Evolutionary conservation across 805 yeast genomes (phyloP).

Genomic region (Kodamaea fukazawae): DNA sequence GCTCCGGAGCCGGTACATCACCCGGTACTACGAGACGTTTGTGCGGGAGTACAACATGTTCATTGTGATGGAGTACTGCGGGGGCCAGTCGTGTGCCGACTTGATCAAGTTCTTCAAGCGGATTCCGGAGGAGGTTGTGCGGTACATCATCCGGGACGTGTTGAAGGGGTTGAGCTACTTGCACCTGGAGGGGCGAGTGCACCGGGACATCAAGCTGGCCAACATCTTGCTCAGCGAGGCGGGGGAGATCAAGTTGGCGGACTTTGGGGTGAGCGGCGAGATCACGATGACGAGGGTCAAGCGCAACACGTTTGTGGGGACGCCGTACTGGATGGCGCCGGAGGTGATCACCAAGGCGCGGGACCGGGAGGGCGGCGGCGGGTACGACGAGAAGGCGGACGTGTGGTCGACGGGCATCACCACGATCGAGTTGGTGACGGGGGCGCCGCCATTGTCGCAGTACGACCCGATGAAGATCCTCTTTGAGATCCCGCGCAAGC

Average conservation of each 20-base stretch:
- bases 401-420: constrained; percentile 97
- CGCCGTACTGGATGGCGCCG: constrained; percentile 99
- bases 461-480: constrained; percentile 76
- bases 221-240: constrained; percentile 69
- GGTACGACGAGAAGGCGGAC: constrained; percentile 85
- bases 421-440: constrained; percentile 77
- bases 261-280: constrained; percentile 92
- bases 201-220: constrained; percentile 89
- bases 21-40: constrained; percentile 59
- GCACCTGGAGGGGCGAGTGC: constrained; percentile 74
- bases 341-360: constrained; percentile 63
- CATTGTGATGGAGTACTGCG: constrained; percentile 94
- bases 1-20: constrained; percentile 63
- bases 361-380: constrained; percentile 27
- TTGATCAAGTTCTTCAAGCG: constrained; percentile 54
- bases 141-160: constrained; percentile 61
- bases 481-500: constrained; percentile 61
- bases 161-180: constrained; percentile 72
- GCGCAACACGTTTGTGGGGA: constrained; percentile 83
- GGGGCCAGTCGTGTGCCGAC: constrained; percentile 89
- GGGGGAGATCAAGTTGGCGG: constrained; percentile 80
- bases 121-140: constrained; percentile 58
- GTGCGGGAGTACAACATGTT: constrained; percentile 68
- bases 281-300: constrained; percentile 51
- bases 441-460: constrained; percentile 75